Conservation (phyloP, 1,284 basidiomycete genomes). For the Apiotrichum akiyoshidainum region DNA sequence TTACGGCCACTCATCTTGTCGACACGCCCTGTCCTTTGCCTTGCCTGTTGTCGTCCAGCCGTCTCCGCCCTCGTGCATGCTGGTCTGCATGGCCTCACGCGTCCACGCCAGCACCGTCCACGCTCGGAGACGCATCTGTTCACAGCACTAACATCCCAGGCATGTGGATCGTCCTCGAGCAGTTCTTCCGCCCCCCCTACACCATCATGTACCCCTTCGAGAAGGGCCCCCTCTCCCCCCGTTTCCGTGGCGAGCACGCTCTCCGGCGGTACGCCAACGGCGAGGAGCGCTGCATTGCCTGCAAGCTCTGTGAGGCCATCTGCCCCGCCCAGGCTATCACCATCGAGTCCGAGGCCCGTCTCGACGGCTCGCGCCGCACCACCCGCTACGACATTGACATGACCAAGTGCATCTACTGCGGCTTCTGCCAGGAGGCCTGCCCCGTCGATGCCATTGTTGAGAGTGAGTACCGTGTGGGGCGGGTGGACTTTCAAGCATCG, state of each 20-base stretch:
- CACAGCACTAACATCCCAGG: conserved; percentile 56
- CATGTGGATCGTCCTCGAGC: conserved; percentile 99
- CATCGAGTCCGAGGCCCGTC: conserved; percentile 94
- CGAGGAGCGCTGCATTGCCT: conserved; percentile 98
- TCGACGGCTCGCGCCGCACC: conserved; percentile 93
- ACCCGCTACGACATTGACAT: conserved; percentile 98
- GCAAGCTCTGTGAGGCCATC: conserved; percentile 99
- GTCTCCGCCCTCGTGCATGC: no score
- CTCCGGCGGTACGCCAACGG: conserved; percentile 94
- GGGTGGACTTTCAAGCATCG: neutral
- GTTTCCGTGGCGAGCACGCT: conserved; percentile 99
- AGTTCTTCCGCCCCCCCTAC: conserved; percentile 96
- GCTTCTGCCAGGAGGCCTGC: conserved; percentile 98
- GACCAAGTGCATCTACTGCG: conserved; percentile 92
- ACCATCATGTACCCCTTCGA: conserved; percentile 89
- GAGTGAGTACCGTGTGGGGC: conserved; percentile 60
- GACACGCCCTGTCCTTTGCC: neutral
- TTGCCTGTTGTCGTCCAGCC: no score
- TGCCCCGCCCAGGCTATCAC: conserved; percentile 99
- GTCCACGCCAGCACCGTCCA: neutral
- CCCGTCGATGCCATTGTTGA: conserved; percentile 99
- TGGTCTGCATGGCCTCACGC: neutral
- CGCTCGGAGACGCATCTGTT: neutral
- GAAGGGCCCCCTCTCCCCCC: conserved; percentile 94
- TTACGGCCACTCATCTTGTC: no score